These are phyloP conservation scores for Gliomastix tumulicola DNA, from an alignment of 2,329 filamentous ascomycete species.

Conservation along the genomic window DNA sequence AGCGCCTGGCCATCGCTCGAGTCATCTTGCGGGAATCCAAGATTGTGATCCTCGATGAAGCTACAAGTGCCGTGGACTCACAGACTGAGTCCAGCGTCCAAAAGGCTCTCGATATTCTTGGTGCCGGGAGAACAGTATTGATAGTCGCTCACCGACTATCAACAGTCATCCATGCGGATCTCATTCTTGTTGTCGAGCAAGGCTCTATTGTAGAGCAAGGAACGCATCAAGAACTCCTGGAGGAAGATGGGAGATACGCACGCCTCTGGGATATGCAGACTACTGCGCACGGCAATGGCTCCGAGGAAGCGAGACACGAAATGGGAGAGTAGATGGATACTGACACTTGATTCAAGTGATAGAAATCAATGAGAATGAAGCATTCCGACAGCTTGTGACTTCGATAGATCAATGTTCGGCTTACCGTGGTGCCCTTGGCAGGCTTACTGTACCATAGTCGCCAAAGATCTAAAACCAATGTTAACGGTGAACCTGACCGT, in stretches of 20 bases:
- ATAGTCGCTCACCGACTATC: conserved; percentile 37
- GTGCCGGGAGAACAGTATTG: conserved; percentile 41
- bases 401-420: too few species aligned
- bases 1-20: conserved; percentile 39
- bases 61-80: conserved; percentile 41
- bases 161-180: conserved; percentile 37
- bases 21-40: conserved; percentile 18
- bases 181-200: conserved; percentile 44
- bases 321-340: too few species aligned
- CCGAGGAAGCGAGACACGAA: too few species aligned
- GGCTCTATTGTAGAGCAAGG: conserved; percentile 45
- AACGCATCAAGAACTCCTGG: conserved; percentile 38
- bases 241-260: conserved; percentile 38
- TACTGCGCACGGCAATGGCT: neutral
- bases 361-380: too few species aligned
- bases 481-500: too few species aligned
- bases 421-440: too few species aligned
- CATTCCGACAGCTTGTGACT: too few species aligned
- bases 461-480: too few species aligned
- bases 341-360: too few species aligned
- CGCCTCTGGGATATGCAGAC: conserved; percentile 44
- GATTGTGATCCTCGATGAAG: conserved; percentile 36
- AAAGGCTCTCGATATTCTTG: conserved; percentile 34
- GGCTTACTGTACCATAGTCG: too few species aligned
- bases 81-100: conserved; percentile 37